Evolutionary conservation across 805 yeast genomes (phyloP).

Genomic region (Kazachstania taianensis): DNA sequence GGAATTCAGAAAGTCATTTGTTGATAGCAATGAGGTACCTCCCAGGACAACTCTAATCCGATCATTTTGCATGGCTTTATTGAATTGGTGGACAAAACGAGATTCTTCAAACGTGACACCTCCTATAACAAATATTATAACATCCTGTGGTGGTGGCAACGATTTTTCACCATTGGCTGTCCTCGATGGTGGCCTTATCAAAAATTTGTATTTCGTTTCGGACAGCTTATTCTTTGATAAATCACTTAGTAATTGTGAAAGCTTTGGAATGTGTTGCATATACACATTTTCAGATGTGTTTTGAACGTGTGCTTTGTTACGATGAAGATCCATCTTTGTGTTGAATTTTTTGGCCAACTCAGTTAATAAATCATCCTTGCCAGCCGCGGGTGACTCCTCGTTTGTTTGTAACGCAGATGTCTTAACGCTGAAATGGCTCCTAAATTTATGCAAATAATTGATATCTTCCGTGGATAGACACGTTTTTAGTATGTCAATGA

Average conservation of each 20-base stretch:
- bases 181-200: constrained; percentile 1
- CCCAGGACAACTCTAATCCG: constrained; percentile 70
- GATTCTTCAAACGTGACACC: constrained; percentile 93
- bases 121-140: constrained; percentile 68
- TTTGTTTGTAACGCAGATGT: background rate
- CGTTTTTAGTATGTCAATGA: constrained; percentile 31
- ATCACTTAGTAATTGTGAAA: constrained; percentile 31
- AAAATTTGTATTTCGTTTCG: constrained; percentile 31
- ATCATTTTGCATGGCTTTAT: constrained; percentile 34
- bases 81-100: constrained; percentile 64
- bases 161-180: background rate
- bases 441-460: constrained; percentile 36
- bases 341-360: constrained; percentile 29
- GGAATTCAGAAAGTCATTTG: constrained; percentile 32
- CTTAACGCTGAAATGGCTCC: constrained; percentile 24
- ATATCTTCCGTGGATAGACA: constrained; percentile 32
- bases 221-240: constrained; percentile 30
- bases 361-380: constrained; percentile 22
- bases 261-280: constrained; percentile 83
- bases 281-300: constrained; percentile 55
- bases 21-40: constrained; percentile 52
- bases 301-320: constrained; percentile 25
- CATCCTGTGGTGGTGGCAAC: constrained; percentile 41
- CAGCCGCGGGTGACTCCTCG: background rate
- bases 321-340: constrained; percentile 20